phyloP scores from a whole-genome alignment of 2,329 filamentous ascomycete genomes.

The Colletotrichum eleusines region DNA sequence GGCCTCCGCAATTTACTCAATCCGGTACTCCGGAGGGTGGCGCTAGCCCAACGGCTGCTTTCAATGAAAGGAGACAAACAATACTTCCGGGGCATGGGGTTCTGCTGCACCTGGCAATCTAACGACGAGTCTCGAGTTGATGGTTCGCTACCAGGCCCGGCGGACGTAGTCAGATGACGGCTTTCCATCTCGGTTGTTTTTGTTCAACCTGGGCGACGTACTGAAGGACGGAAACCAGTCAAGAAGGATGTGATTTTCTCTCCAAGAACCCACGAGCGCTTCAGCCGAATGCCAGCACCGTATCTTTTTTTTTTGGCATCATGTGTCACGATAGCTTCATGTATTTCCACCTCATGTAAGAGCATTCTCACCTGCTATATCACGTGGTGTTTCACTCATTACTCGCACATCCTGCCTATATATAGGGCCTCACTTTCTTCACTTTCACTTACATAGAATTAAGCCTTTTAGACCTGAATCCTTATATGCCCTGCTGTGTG shows the following conservation, averaged over 20 bases:
- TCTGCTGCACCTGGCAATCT: neutral
- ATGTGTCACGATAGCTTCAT: too few species aligned
- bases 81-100: neutral
- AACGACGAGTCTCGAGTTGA: neutral
- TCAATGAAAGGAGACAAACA: neutral
- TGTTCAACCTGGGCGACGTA: neutral
- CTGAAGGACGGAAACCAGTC: neutral
- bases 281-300: neutral
- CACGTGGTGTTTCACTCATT: too few species aligned
- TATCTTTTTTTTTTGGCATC: too few species aligned
- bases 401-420: too few species aligned
- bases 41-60: neutral
- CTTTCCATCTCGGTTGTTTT: neutral
- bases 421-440: too few species aligned
- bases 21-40: constrained; percentile 14
- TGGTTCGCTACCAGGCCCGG: neutral
- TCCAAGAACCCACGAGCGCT: neutral
- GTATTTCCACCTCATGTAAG: too few species aligned
- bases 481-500: too few species aligned
- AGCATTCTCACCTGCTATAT: too few species aligned
- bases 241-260: neutral
- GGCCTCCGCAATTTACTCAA: constrained; percentile 19
- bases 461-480: too few species aligned
- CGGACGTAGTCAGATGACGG: neutral
- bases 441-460: too few species aligned